Base-by-base conservation (phyloP, 2,329 filamentous ascomycete species). In the Nannizzia gypsea region DNA sequence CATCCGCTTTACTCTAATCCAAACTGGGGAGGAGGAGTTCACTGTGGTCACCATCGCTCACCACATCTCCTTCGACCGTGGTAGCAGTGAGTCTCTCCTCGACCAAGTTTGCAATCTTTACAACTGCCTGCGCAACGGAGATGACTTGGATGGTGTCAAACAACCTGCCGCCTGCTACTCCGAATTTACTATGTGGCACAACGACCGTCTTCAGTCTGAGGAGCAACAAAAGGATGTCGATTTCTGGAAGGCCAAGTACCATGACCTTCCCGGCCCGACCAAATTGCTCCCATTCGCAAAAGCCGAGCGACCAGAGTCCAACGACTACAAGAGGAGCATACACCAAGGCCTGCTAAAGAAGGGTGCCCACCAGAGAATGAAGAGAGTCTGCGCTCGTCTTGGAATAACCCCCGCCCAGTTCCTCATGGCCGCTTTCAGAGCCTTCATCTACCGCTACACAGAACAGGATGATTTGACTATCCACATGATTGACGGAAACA, bases 171-270 rank as follows among this genome's bases (percentile, higher is more conserved):
- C 66, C 1, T 59, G 60, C 26, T 67, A 67, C 56, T 54, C 62
- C 44, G 66, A 67, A 36, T 67, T 67, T 57, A 64, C 65, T 6
- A 60, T 66, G 34, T 67, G 65, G 65, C 66, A 67, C 57, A 65
- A 67, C 44, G 59, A 59, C 9, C 62, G 60, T 24, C 58, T 67
- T 5, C 34, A 61, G 13, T 65, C 63, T 6, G 56, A 59, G 3
- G 59, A 61, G 6, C 42, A 64, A 4, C 56, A 64, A 50, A 38
- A 56, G 2, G 60, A 64, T 17, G 61, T 66, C 15, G 60, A 58
- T 20, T 65, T 59, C 48, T 65, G 64, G 64, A 61, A 63, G 48
- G 44, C 60, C 20, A 61, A 61, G 48, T 62, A 63, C 26, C 46
- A 59, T 13, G 63, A 55, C 6, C 57, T 60, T 20, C 63, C 64